Conservation (phyloP, 257 asterid genomes). For the Nyctanthes arbortristis region DNA sequence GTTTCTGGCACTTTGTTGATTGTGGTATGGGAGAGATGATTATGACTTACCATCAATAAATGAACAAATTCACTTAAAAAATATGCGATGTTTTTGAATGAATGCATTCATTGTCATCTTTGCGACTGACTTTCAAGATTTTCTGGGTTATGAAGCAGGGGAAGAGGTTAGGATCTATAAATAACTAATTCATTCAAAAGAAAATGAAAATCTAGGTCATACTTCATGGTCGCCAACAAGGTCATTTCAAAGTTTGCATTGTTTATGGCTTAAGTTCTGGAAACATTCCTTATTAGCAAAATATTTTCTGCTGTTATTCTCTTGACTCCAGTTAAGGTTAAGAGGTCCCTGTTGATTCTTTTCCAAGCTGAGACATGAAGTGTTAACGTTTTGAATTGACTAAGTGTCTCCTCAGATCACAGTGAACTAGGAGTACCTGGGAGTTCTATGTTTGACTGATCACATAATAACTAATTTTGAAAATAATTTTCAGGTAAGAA, state of each 20-base stretch:
- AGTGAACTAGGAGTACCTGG: neutral
- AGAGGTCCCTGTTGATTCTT: too few species aligned
- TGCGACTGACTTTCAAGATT: neutral
- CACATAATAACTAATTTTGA: neutral
- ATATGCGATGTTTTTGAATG: neutral
- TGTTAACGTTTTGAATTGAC: neutral
- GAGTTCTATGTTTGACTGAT: neutral
- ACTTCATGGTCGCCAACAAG: neutral
- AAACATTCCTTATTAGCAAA: neutral
- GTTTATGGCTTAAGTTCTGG: neutral
- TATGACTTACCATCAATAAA: neutral
- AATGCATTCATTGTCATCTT: neutral
- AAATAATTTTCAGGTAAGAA: constrained; percentile 49
- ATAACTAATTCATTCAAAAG: neutral
- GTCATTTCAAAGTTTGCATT: neutral
- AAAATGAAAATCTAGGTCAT: neutral
- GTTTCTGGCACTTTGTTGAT: neutral
- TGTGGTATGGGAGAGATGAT: neutral
- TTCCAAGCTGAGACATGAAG: too few species aligned
- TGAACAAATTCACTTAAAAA: neutral
- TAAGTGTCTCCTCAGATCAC: neutral
- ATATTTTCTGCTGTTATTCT: neutral
- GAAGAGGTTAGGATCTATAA: neutral
- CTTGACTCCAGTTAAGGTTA: neutral
- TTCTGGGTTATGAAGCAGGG: neutral